Evolutionary conservation across 148 eudicot genomes (phyloP).

Genomic region (Rhododendron molle): DNA sequence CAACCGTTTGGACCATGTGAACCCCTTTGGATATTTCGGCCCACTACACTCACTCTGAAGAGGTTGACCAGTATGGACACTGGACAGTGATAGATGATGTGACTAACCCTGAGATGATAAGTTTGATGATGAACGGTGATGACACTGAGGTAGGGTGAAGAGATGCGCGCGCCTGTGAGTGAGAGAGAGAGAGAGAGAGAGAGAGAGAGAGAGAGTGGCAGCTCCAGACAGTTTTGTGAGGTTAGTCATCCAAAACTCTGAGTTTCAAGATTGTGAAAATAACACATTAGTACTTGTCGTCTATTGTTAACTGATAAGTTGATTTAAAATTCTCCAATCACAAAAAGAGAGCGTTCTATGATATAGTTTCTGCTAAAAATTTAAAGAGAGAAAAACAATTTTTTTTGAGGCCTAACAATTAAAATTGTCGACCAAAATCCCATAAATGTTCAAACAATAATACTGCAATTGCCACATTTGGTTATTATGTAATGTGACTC

Average conservation of each 20-base stretch:
- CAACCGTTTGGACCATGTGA: no score
- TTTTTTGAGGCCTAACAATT: background rate
- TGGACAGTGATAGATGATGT: background rate
- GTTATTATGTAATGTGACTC: background rate
- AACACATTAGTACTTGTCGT: background rate
- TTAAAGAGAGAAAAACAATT: background rate
- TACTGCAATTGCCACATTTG: no score
- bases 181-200: background rate
- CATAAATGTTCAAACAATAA: no score
- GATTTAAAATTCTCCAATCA: background rate
- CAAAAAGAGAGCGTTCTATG: background rate
- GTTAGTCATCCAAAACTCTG: background rate
- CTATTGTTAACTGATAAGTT: background rate
- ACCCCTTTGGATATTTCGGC: no score
- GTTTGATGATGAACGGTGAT: no score
- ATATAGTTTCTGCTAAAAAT: background rate
- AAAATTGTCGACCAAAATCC: background rate
- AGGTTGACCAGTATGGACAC: background rate
- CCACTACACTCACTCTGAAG: no score
- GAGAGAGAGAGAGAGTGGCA: background rate
- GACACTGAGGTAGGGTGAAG: background rate
- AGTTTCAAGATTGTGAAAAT: background rate
- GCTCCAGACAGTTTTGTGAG: background rate
- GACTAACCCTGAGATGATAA: background rate
- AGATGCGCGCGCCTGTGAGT: background rate